phyloP scores from a whole-genome alignment of 148 eudicot genomes.

The Linanthus parryae region DNA sequence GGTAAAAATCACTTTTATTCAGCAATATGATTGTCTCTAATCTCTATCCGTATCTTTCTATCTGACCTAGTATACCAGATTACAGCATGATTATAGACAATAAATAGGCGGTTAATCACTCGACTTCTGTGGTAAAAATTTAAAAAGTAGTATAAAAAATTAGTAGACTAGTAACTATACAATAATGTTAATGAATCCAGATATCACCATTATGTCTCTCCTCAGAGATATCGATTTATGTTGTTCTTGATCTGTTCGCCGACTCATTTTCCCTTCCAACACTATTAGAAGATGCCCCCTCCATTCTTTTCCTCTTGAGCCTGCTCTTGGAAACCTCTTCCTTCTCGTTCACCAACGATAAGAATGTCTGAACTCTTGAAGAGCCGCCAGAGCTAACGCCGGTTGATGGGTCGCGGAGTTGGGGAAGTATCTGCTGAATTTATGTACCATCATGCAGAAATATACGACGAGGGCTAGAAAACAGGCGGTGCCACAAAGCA shows the following conservation, averaged over 20 bases:
- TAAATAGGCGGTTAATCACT: no score
- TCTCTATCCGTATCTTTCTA: no score
- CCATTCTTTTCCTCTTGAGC: constrained; percentile 10
- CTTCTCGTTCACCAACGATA: constrained; percentile 11
- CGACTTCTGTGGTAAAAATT: no score
- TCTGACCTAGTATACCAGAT: no score
- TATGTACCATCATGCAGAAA: constrained; percentile 27
- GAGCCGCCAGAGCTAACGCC: constrained; percentile 26
- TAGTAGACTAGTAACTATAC: no score
- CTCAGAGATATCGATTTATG: constrained; percentile 1
- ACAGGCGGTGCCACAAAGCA: constrained; percentile 58
- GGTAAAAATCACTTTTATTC: no score
- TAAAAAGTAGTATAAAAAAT: no score
- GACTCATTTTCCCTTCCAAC: constrained; percentile 3
- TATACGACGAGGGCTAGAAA: constrained; percentile 42
- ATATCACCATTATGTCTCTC: constrained; percentile 2
- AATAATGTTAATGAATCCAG: not conserved
- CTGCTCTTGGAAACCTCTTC: constrained; percentile 1
- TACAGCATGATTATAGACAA: no score
- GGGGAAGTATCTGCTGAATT: constrained; percentile 33
- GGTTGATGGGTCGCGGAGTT: constrained; percentile 12
- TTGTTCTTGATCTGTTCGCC: constrained; percentile 2
- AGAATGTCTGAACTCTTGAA: constrained; percentile 19
- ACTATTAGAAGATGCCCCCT: constrained; percentile 2
- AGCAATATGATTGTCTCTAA: no score